These are phyloP conservation scores for Yamadazyma insecticola DNA, from an alignment of 805 yeast species.

Conservation along the genomic window DNA sequence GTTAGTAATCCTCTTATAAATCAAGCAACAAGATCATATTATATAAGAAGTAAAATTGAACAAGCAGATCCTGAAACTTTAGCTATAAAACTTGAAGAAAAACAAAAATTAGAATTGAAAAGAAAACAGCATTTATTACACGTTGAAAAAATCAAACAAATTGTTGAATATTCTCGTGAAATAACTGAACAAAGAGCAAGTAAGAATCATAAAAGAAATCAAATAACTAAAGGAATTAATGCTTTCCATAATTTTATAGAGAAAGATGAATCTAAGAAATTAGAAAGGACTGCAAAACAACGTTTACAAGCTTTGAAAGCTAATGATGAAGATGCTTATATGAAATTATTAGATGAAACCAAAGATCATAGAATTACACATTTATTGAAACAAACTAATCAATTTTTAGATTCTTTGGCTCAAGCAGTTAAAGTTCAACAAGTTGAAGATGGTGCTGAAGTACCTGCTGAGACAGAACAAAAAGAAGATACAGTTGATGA, in stretches of 20 bases:
- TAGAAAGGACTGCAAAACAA: constrained; percentile 80
- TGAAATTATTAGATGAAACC: constrained; percentile 78
- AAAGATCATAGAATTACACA: constrained; percentile 86
- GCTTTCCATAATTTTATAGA: constrained; percentile 56
- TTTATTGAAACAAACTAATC: constrained; percentile 72
- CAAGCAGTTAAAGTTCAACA: constrained; percentile 78
- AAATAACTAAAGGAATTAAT: constrained; percentile 31
- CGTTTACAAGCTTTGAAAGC: constrained; percentile 84
- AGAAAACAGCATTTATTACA: constrained; percentile 49
- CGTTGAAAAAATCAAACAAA: constrained; percentile 39
- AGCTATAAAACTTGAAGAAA: constrained; percentile 72
- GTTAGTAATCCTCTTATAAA: constrained; percentile 51
- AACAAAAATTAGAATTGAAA: constrained; percentile 54
- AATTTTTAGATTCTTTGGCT: constrained; percentile 71
- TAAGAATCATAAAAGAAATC: constrained; percentile 22
- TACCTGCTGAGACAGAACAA: constrained; percentile 10
- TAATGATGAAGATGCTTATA: constrained; percentile 84
- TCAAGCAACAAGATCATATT: constrained; percentile 66
- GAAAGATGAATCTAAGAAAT: constrained; percentile 69
- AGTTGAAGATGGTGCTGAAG: constrained; percentile 40
- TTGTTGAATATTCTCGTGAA: constrained; percentile 23
- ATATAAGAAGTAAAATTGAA: constrained; percentile 62
- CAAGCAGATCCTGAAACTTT: constrained; percentile 71
- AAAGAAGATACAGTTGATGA: constrained; percentile 43
- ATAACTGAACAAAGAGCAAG: constrained; percentile 16